Base-by-base conservation (phyloP, 495 filamentous ascomycete genomes). In the Penicillium antarcticum region DNA sequence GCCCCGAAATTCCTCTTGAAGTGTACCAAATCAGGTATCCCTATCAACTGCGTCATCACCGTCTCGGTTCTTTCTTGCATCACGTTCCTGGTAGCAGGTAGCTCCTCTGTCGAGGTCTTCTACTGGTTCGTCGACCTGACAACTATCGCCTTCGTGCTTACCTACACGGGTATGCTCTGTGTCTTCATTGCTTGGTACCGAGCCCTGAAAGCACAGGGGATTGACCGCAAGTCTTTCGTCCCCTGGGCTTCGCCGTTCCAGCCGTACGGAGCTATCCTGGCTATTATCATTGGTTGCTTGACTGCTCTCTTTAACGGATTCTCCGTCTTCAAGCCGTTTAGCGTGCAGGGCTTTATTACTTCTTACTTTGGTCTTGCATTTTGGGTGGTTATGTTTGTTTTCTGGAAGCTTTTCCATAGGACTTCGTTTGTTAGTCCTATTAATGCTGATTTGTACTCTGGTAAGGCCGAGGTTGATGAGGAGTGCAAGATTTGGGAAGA, bases 71-170 rank as follows among this genome's bases (percentile, higher is more conserved):
- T 88, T 34, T 79, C 78, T 12, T 71, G 82, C 37, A 71, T 89
- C 18, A 80, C 83, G 4, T 88, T 82, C 76, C 76, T 89, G 56
- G 80, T 81, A 44, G 77, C 76, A 6, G 75, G 68, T 32, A 77
- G 76, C 45, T 75, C 75, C 21, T 79, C 76, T 36, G 68, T 68
- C 4, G 66, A 67, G 11, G 81, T 83, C 0, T 85, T 85, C 65
- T 66, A 68, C 46, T 85, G 82, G 82, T 79, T 81, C 53, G 67
- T 78, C 10, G 75, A 78, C 53, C 68, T 82, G 31, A 73, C 70
- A 2, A 73, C 73, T 21, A 72, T 76, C 31, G 78, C 74, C 13
- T 70, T 75, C 26, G 71, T 84, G 36, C 74, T 85, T 37, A 80
- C 79, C n/a, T 85, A 80, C 69, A 73, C 74, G 14, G 70, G 71